Percentiles rank a stretch among this genome's conserved stretches.
These are phyloP conservation scores for Ambispora gerdemannii DNA, from an alignment of 192 early-diverging fungal genomes.

Conservation along the genomic window DNA sequence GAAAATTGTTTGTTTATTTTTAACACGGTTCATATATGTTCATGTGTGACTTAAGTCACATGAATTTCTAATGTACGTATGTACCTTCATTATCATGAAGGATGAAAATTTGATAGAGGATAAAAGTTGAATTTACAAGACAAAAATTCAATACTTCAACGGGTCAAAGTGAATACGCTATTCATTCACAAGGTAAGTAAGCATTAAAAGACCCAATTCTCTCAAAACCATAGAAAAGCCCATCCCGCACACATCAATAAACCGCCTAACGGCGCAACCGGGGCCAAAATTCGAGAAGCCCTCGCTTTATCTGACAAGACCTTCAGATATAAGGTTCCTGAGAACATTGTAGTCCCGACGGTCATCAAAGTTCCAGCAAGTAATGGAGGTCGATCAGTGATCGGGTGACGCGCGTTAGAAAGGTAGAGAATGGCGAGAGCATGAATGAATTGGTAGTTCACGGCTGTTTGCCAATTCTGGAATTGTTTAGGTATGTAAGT, in stretches of 20 bases:
- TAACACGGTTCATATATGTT: too few species aligned
- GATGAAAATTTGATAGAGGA: too few species aligned
- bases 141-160: too few species aligned
- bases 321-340: slow-evolving; percentile 51
- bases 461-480: slow-evolving; percentile 50
- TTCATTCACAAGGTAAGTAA: too few species aligned
- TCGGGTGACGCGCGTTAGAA: slow-evolving; percentile 29
- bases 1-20: too few species aligned
- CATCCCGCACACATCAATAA: slow-evolving; percentile 53
- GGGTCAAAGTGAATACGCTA: too few species aligned
- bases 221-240: slow-evolving; percentile 36
- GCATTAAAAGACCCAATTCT: too few species aligned
- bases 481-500: too few species aligned
- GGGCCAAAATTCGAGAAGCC: slow-evolving; percentile 43
- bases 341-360: slow-evolving; percentile 44
- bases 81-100: too few species aligned
- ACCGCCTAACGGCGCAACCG: slow-evolving; percentile 56
- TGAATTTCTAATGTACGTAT: too few species aligned
- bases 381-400: slow-evolving; percentile 25
- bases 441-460: slow-evolving; percentile 49
- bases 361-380: slow-evolving; percentile 44
- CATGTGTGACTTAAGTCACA: too few species aligned
- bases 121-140: too few species aligned
- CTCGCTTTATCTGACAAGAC: slow-evolving; percentile 36
- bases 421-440: slow-evolving; percentile 41